Base-by-base conservation (phyloP, 2,329 filamentous ascomycete species). In the Calonectria pseudoturangicola region DNA sequence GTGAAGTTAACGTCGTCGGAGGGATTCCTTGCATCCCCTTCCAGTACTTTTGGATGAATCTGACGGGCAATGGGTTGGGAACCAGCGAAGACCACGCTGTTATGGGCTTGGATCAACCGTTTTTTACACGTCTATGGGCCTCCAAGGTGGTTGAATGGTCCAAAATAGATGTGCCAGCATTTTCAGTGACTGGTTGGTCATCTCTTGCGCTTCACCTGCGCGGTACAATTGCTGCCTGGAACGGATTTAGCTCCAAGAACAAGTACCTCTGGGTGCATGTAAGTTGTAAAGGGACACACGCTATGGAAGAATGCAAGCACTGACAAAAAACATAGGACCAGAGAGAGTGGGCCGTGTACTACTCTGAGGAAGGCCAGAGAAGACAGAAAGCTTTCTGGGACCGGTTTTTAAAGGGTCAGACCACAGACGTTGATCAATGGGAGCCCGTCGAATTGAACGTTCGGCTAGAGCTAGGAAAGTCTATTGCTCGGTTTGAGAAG, bases 21-120 rank as follows among this genome's bases (percentile, higher is more conserved):
- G 70, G 70, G 3, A 72, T 72, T 21, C 70, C 70, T 10, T 70
- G 65, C 13, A 21, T 66, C 6, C 41, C 70, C 0, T 72, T 72
- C n/a, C 70, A 72, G 10, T 50, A 72, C 7, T 66, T 72, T 18
- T 72, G 66, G 66, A 72, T 72, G 70, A 66, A 72, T n/a, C 36
- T 72, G 60, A 70, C 70, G 9, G 70, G 66, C 9, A 72, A 72
- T 41, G 70, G 70, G 15, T 25, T 72, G 4, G 33, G 41, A 0
- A 6, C 28, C 25, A 66, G 41, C 5, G 70, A 72, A 5, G 70
- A 70, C 13, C 70, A 72, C n/a, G 70, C 66, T 7, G 70, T 63
- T 2, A 63, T 63, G 16, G 28, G 30, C 33, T 36, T 68, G 33
- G 66, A 68, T 3, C 54, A 68, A n/a, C 66, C 66, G 6, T 27